Evolutionary conservation across 1,284 basidiomycete genomes (phyloP), one percentile per base, ranked within the genome.

Genomic region (Somion occarium): DNA sequence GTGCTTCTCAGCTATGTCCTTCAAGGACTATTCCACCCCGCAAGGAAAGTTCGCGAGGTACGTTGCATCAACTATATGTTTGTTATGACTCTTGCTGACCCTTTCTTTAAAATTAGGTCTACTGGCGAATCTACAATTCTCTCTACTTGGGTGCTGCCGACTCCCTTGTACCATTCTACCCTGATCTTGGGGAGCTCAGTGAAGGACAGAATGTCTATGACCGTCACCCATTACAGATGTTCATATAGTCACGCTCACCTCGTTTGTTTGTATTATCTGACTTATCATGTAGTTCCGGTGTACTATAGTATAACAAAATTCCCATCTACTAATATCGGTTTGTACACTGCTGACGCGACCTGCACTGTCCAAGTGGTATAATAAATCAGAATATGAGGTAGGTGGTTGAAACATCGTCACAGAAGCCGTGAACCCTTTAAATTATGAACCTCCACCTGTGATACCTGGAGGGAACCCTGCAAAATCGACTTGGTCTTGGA

Each of bases 401-500:
- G 20, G 20, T n/a, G n/a, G n/a, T n/a, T n/a, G 19, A 22, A 41
- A 41, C 39, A 41, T 18, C 9, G 20, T 18, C 9, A 19, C 34
- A 37, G 34, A 37, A 37, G n/a, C 34, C 34, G 34, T n/a, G 34
- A 11, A 37, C 34, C 9, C 34, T 9, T 37, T 11, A 9, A 41
- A 22, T 18, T 41, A 41, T 41, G 15, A 41, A 41, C 39, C 20
- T 38, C 57, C 62, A 38, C 67, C 70, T 22, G 76, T 94, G 61
- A 96, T 69, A 48, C 83, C 84, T 13, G 84, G 74, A 13, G 94
- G 94, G 71, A 98, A 97, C 2, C 91, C 89, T 26, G 87, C 69
- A 68, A 98, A 99, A 69, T 99, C 96, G 51, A 93, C 87, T 73
- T 98, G 96, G 52, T 99, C 95, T 69, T 94, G 91, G 44, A 92